Evolutionary conservation across 2,329 filamentous ascomycete species (phyloP).

Genomic region (Colletotrichum acutatum): DNA sequence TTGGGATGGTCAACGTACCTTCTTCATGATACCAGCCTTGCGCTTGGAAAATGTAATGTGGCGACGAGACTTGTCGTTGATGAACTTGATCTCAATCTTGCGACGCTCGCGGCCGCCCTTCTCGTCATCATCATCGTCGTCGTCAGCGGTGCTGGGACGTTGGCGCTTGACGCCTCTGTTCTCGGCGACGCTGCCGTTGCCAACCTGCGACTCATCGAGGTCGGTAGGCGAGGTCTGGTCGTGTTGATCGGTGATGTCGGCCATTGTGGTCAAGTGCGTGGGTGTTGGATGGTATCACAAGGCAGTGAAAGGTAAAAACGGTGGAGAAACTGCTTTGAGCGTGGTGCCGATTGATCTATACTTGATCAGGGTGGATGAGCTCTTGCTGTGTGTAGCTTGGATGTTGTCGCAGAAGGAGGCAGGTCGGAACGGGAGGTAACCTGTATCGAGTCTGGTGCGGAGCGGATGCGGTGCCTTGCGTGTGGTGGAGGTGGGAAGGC

Average conservation of each 20-base stretch:
- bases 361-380: constrained; percentile 69
- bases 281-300: constrained; percentile 47
- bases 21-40: constrained; percentile 99
- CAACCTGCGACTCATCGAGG: constrained; percentile 78
- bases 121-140: constrained; percentile 97
- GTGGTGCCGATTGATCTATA: constrained; percentile 74
- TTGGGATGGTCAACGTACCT: constrained; percentile 66
- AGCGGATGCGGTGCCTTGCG: constrained; percentile 21
- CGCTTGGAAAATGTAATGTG: constrained; percentile 99
- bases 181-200: constrained; percentile 72
- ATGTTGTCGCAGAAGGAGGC: constrained; percentile 63
- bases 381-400: constrained; percentile 50
- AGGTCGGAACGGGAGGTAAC: constrained; percentile 57
- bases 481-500: constrained; percentile 25
- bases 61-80: constrained; percentile 98
- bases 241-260: constrained; percentile 83
- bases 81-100: constrained; percentile 99
- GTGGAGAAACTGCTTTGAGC: constrained; percentile 74
- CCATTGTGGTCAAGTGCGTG: constrained; percentile 62
- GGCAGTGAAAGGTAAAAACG: constrained; percentile 63
- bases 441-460: constrained; percentile 58
- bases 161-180: constrained; percentile 89
- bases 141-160: constrained; percentile 85
- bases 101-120: constrained; percentile 97
- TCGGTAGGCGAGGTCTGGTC: constrained; percentile 80